Percentiles rank a stretch among this genome's conserved stretches.
Evolutionary conservation across 164 flowering plant genomes (phyloP).

Genomic region (Vitis labrusca): DNA sequence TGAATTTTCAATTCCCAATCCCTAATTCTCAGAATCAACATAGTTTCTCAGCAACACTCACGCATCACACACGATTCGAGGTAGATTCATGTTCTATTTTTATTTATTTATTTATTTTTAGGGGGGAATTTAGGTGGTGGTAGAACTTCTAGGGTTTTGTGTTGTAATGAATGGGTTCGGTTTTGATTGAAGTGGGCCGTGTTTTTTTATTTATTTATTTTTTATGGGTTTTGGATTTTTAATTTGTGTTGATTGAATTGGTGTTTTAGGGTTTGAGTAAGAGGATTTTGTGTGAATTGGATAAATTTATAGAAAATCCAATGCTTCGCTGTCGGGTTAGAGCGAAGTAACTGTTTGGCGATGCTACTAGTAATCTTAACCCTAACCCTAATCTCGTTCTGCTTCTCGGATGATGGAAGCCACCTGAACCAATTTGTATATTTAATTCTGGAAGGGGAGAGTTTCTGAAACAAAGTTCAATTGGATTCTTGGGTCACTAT

Average conservation of each 20-base stretch:
- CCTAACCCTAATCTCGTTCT: too few relatives aligned
- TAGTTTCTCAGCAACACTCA: neutral
- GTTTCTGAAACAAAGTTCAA: too few relatives aligned
- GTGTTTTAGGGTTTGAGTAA: neutral
- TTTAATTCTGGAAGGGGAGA: too few relatives aligned
- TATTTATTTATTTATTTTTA: neutral
- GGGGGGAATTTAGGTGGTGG: neutral
- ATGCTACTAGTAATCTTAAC: too few relatives aligned
- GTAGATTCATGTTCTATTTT: constrained; percentile 6
- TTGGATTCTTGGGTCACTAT: too few relatives aligned
- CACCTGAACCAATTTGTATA: too few relatives aligned
- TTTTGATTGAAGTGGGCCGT: neutral
- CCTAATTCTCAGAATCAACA: neutral
- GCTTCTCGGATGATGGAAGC: too few relatives aligned
- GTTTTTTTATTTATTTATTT: neutral
- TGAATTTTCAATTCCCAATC: neutral
- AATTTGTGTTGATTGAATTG: neutral
- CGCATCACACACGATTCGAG: neutral
- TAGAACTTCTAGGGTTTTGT: constrained; percentile 26
- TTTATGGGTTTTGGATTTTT: neutral
- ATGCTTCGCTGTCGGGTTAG: too few relatives aligned
- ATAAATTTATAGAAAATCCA: too few relatives aligned
- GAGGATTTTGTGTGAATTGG: too few relatives aligned
- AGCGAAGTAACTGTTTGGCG: too few relatives aligned
- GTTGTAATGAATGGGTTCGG: neutral